phyloP scores from a whole-genome alignment of 2,329 filamentous ascomycete genomes.

The Ophiobolus disseminans region DNA sequence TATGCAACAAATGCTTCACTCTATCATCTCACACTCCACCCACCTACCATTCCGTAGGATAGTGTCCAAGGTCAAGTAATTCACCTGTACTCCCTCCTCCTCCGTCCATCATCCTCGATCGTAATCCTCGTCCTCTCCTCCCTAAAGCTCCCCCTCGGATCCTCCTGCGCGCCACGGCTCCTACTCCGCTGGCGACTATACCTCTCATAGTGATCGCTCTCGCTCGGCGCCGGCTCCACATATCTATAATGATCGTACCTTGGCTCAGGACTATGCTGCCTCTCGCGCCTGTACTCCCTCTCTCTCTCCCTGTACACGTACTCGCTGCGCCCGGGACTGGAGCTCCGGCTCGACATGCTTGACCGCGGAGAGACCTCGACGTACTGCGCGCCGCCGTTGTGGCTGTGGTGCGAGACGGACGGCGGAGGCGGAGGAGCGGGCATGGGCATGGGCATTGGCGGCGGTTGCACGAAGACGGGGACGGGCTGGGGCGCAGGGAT shows the following conservation, averaged over 20 bases:
- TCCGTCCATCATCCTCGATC: conserved; percentile 31
- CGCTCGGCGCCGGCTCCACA: conserved; percentile 49
- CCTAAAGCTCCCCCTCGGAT: conserved; percentile 34
- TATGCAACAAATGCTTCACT: no score
- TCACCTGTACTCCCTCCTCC: conserved; percentile 33
- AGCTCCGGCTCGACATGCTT: conserved; percentile 40
- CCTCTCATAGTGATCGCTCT: conserved; percentile 37
- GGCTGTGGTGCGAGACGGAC: conserved; percentile 34
- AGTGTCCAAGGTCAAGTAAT: no score
- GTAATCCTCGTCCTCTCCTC: conserved; percentile 43
- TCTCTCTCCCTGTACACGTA: conserved; percentile 56
- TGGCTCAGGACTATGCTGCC: conserved; percentile 44
- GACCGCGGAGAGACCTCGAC: conserved; percentile 54
- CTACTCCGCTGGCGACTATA: conserved; percentile 39
- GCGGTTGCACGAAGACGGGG: conserved; percentile 49
- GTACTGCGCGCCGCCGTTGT: conserved; percentile 46
- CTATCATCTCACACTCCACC: no score
- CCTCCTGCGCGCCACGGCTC: conserved; percentile 39
- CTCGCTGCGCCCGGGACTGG: conserved; percentile 42
- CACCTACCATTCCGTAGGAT: no score
- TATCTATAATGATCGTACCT: conserved; percentile 57
- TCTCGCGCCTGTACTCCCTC: conserved; percentile 52
- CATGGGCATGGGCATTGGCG: conserved; percentile 38
- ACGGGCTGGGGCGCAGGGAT: conserved; percentile 51
- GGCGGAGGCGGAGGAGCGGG: conserved; percentile 31